Percentiles rank a stretch among this genome's conserved stretches.
These are phyloP conservation scores for Colletotrichum sansevieriae DNA, from an alignment of 2,329 filamentous ascomycete genomes.

Conservation along the genomic window DNA sequence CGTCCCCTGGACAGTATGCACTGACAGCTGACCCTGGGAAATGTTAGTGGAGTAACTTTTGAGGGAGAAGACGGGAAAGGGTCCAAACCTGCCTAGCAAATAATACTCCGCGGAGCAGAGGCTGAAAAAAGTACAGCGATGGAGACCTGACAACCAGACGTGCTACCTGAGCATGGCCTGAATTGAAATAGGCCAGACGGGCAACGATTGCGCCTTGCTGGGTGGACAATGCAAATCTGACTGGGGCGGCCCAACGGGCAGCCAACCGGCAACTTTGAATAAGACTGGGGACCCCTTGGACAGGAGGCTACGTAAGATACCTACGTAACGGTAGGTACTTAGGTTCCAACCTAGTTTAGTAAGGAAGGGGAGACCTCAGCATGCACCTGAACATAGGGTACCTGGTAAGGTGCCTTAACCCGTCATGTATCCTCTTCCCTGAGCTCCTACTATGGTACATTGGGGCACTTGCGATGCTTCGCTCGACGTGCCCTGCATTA, in stretches of 20 bases:
- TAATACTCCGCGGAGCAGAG: not conserved
- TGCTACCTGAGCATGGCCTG: conserved; percentile 26
- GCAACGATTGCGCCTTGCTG: conserved; percentile 38
- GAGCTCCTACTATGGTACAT: too few relatives aligned
- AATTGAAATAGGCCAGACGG: conserved; percentile 27
- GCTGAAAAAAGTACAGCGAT: not conserved
- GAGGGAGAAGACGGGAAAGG: conserved; percentile 7
- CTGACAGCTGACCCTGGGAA: conserved; percentile 2
- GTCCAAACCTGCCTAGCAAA: not conserved
- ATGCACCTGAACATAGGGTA: not conserved
- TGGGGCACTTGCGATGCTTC: not conserved
- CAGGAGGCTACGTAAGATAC: not conserved
- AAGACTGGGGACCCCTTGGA: conserved; percentile 11
- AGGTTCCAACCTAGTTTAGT: too few relatives aligned
- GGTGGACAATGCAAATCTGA: conserved; percentile 25
- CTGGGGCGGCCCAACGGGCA: conserved; percentile 17
- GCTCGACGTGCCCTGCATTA: not conserved
- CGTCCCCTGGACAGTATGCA: not conserved
- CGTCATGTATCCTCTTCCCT: too few relatives aligned
- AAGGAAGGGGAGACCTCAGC: not conserved
- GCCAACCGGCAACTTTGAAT: conserved; percentile 34
- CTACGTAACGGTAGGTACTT: not conserved
- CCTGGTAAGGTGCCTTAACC: not conserved
- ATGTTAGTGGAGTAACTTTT: too few relatives aligned
- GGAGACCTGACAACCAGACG: conserved; percentile 1